Evolutionary conservation across 2,329 filamentous ascomycete species (phyloP).

Genomic region (Aspergillus pseudoviridinutans): DNA sequence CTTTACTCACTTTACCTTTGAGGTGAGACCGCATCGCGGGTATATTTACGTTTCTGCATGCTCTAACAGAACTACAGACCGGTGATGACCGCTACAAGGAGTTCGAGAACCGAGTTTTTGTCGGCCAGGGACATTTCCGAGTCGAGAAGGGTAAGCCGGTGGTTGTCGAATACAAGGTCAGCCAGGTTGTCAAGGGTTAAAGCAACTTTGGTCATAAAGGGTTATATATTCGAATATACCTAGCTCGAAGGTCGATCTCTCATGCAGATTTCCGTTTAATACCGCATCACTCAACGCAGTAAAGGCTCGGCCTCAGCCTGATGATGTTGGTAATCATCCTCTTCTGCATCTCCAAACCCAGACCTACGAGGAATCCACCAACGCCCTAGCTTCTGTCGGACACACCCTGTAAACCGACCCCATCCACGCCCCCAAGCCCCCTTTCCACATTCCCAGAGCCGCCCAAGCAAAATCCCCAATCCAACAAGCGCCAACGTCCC

Average conservation of each 20-base stretch:
- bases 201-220: neutral
- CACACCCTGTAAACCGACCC: neutral
- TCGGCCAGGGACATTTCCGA: slow-evolving; percentile 39
- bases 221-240: neutral
- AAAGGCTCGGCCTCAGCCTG: slow-evolving; percentile 24
- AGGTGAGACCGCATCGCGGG: slow-evolving; percentile 21
- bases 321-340: slow-evolving; percentile 5
- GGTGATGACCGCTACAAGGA: slow-evolving; percentile 40
- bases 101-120: slow-evolving; percentile 39
- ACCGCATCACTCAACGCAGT: slow-evolving; percentile 12
- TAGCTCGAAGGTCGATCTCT: neutral
- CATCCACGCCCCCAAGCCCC: neutral
- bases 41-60: neutral
- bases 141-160: slow-evolving; percentile 32
- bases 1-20: slow-evolving; percentile 37
- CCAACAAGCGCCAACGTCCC: slow-evolving; percentile 24
- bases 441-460: slow-evolving; percentile 10
- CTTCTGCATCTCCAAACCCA: neutral
- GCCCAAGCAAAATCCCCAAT: slow-evolving; percentile 11
- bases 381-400: neutral
- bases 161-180: slow-evolving; percentile 42
- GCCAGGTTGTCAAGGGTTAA: slow-evolving; percentile 31
- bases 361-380: neutral
- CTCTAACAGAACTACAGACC: slow-evolving; percentile 24
- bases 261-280: neutral